phyloP scores from a whole-genome alignment of 345 rosid genomes.

The thale cress (Arabidopsis thaliana) region TAIR10.1 NC_003071.7:835001-835500 shows the following conservation, averaged over 20 bases:
- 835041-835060: no score
- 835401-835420: background rate
- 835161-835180: no score
- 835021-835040: no score
- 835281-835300: background rate
- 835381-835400: background rate
- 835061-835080: no score
- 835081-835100: no score
- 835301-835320: background rate
- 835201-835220: no score
- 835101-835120: no score
- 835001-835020: background rate
- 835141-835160: no score
- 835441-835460: background rate
- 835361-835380: background rate
- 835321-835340: background rate
- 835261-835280: background rate
- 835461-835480: conserved; percentile 7
- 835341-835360: background rate
- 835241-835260: no score
- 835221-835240: no score
- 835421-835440: background rate
- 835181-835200: no score
- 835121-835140: no score
- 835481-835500: conserved; percentile 8